Percentiles rank a stretch among this genome's conserved stretches.
Conservation (phyloP, 2,329 filamentous ascomycete genomes). For the Colletotrichum lentis region DNA sequence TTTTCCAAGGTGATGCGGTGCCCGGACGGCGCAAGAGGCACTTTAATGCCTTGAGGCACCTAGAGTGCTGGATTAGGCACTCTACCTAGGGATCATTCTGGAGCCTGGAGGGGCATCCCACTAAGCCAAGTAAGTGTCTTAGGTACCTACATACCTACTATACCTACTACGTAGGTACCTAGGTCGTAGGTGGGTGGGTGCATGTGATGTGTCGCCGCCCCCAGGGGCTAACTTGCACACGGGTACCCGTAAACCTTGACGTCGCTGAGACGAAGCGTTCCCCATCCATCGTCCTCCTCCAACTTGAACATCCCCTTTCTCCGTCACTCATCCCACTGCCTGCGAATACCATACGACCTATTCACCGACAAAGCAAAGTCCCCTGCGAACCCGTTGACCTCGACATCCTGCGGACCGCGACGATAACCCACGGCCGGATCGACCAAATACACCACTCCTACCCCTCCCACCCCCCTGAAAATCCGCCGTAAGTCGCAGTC, state of each 20-base stretch:
- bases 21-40: neutral
- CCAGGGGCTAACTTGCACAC: constrained; percentile 13
- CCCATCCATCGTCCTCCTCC: constrained; percentile 29
- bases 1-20: neutral
- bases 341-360: constrained; percentile 3
- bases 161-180: no score
- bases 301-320: constrained; percentile 27
- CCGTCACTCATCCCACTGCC: constrained; percentile 22
- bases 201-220: constrained; percentile 33
- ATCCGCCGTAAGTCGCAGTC: constrained; percentile 31
- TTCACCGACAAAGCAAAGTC: neutral
- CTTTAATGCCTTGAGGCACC: constrained; percentile 12
- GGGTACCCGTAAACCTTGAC: constrained; percentile 28
- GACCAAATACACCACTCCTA: neutral
- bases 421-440: neutral
- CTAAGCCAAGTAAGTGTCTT: constrained; percentile 20
- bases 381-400: neutral
- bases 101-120: constrained; percentile 28
- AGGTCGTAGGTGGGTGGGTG: constrained; percentile 3
- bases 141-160: neutral
- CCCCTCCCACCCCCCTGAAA: constrained; percentile 20
- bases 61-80: neutral
- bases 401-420: neutral
- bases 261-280: constrained; percentile 27
- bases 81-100: constrained; percentile 4